These are phyloP conservation scores for Caloboletus firmus DNA, from an alignment of 1,284 basidiomycete species.

Conservation along the genomic window DNA sequence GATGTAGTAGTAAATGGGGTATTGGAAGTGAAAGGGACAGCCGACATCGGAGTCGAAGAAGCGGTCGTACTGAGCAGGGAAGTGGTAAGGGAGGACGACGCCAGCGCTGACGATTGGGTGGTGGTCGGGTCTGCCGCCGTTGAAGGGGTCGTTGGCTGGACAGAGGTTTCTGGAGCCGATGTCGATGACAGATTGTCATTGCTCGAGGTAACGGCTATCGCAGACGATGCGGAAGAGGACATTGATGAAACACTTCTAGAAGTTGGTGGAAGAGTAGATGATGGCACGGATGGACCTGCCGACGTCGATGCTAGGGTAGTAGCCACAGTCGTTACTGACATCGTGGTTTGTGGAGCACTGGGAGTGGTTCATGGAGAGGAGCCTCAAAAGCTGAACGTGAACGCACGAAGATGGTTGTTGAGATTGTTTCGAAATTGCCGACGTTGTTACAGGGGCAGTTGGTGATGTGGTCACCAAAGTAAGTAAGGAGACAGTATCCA, in stretches of 20 bases:
- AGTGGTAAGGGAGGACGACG: conserved; percentile 8
- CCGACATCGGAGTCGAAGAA: conserved; percentile 5
- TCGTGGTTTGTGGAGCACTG: conserved; percentile 16
- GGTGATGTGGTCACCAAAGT: conserved; percentile 7
- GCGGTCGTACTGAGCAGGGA: conserved; percentile 1
- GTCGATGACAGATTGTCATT: conserved; percentile 5
- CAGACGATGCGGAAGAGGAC: conserved; percentile 8
- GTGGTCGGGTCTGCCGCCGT: conserved; percentile 7
- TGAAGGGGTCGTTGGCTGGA: conserved; percentile 10
- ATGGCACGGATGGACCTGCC: conserved; percentile 4
- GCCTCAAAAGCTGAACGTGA: conserved; percentile 1
- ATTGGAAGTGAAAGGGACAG: conserved; percentile 1
- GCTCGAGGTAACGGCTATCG: conserved; percentile 8
- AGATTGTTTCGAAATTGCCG: conserved; percentile 10
- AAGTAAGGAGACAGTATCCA: conserved; percentile 7
- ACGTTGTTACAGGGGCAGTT: conserved; percentile 9
- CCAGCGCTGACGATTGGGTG: conserved; percentile 3
- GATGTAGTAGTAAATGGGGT: conserved; percentile 11
- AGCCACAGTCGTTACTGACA: conserved; percentile 13
- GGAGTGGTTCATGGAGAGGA: conserved; percentile 14
- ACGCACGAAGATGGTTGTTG: conserved; percentile 27
- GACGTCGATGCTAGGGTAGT: conserved; percentile 5
- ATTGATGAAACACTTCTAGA: conserved; percentile 7
- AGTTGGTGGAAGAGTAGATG: conserved; percentile 5
- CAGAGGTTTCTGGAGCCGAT: conserved; percentile 6